Conservation (phyloP, 495 filamentous ascomycete species). For the Penicillium daleae region DNA sequence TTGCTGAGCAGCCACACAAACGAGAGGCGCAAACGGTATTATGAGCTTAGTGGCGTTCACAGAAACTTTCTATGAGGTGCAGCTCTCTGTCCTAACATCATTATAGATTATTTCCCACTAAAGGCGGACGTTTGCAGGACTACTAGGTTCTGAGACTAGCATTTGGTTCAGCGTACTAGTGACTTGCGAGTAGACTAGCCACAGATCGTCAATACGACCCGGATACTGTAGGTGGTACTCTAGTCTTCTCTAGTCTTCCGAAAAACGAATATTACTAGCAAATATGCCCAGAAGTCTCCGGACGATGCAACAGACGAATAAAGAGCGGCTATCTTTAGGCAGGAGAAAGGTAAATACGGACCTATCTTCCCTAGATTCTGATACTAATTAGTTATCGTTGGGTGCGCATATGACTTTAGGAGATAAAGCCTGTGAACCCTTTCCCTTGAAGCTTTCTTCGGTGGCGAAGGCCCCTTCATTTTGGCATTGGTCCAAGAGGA, state of each 20-base stretch:
- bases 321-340: conserved; percentile 4
- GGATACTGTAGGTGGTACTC: conserved; percentile 8
- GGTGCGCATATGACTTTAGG: conserved; percentile 5
- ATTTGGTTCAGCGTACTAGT: conserved; percentile 25
- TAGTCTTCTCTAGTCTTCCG: conserved; percentile 14
- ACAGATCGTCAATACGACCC: conserved; percentile 22
- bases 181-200: conserved; percentile 26
- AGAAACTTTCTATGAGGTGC: no score
- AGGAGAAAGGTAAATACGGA: conserved; percentile 17
- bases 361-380: conserved; percentile 17
- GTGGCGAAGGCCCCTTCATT: conserved; percentile 13
- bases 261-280: conserved; percentile 23
- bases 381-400: conserved; percentile 3
- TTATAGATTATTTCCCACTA: no score
- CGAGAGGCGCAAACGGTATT: no score
- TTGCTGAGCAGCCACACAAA: no score
- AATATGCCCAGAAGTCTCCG: conserved; percentile 24
- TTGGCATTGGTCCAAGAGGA: conserved; percentile 18
- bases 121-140: not conserved
- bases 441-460: conserved; percentile 14
- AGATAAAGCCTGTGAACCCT: not conserved
- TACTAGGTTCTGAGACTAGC: conserved; percentile 13
- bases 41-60: no score
- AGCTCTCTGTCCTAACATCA: no score
- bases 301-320: conserved; percentile 9